Base-by-base conservation (phyloP, 257 asterid species). In the Fraxinus americana region DNA sequence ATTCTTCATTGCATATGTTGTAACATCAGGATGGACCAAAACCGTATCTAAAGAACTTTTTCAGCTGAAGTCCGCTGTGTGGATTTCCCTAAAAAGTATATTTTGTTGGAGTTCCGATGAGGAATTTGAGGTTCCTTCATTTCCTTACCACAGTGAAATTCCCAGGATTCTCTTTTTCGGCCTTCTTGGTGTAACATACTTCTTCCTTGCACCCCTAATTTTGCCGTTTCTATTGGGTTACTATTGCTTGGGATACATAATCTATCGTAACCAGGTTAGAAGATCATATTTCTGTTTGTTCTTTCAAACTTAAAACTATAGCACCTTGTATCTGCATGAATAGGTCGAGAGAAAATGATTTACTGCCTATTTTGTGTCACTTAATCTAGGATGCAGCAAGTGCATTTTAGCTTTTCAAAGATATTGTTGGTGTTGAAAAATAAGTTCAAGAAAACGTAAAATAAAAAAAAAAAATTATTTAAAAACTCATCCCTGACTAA, bases 21-120 rank as follows among this genome's bases (percentile, higher is more conserved):
- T 96, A 79, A 96, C 99, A 61, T 90, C 98, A 76, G 99, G 99
- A 80, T 96, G 99, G 99, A 96, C 99, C 75, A 90, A 86, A 72
- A 88, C 89, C 12, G 79, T 87, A 82, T 82, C 97, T 78, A 72
- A 92, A 48, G 91, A 90, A 80, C 97, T 96, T 83, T 77, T 89
- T 77, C 92, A 77, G 71, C 63, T 87, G 54, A 84, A 82, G 83
- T 84, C 81, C 67, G 83, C 92, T n/a, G 1, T 87, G 71, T 79
- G 68, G 83, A 88, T 79, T 78, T 81, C 23, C 70, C 29, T 91
- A 67, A 88, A 84, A 80, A 85, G 88, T 77, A 76, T 61, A 29
- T 67, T 87, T 72, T 80, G 91, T 74, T 79, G 89, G 65, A 81
- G 81, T 35, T 82, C 86, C 57, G 88, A 86, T 71, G 92, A 88